Evolutionary conservation across 75 land plant species (phyloP), one percentile per base, ranked within the genome.

Genomic region (Picea glauca): DNA sequence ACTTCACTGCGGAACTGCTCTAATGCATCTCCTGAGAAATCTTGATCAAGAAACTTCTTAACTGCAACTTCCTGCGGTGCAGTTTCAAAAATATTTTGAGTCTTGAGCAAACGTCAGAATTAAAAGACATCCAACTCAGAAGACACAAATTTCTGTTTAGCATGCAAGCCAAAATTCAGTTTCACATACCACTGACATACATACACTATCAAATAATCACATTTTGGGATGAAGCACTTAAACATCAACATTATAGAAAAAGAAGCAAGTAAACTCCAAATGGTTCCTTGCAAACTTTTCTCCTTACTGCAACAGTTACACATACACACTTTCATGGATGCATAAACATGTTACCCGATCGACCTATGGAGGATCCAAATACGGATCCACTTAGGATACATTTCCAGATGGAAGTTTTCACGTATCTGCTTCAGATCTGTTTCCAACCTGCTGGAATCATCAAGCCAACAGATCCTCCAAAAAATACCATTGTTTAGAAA

Each of bases 21-120:
- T 58, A 96, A 72, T 66, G 97, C 93, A 84, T 92, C 93, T 68
- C 93, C 93, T 58, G 92, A 86, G 33, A 96, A 85, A 78, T 96
- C 95, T 79, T 96, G 99, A 72, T 86, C 91, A 50, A 96, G 77
- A 58, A 96, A 96, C 78, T 90, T 95, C 84, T 96, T 96, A 58
- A 96, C 95, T 35, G 99, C 99, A 81, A 96, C 98, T 80, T 96
- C 99, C 99, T 96, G 91, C 62, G 3, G 21, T 70, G 50, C n/a
- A 43, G 26, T 43, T 68, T 70, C n/a, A 70, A n/a, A 43, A 43
- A 8, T 20, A 70, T 70, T 38, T 70, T 8, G 5, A 70, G 13
- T 13, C 74, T 20, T 13, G 18, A 43, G 54, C 20, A 70, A 70
- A 70, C n/a, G 11, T 43, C 50, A 43, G 2, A 70, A 40, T 43